Evolutionary conservation across 306 rosid species (phyloP).

Genomic region (Castanea mollissima): DNA sequence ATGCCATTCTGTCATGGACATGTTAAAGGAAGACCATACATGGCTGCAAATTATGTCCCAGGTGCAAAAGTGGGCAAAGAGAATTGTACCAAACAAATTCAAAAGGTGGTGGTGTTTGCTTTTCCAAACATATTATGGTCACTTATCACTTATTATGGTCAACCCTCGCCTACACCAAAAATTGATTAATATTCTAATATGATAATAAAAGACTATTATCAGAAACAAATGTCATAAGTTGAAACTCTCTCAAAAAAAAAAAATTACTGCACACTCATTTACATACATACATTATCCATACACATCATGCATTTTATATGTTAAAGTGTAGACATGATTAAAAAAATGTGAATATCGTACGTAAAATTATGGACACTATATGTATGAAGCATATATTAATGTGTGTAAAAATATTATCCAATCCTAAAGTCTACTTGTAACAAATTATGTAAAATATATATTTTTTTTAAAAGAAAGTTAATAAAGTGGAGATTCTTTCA

Average conservation of each 20-base stretch:
- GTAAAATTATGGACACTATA: neutral
- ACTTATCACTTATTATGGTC: neutral
- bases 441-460: neutral
- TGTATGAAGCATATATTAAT: neutral
- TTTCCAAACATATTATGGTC: neutral
- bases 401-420: neutral
- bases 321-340: no score
- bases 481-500: constrained; percentile 16
- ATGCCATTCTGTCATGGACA: neutral
- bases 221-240: no score
- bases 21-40: neutral
- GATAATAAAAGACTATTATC: no score
- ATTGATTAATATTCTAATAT: no score
- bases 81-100: neutral
- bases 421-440: neutral
- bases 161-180: no score
- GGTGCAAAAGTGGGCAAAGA: neutral
- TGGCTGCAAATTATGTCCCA: neutral
- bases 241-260: no score
- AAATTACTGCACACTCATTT: no score
- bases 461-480: neutral
- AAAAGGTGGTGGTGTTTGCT: neutral
- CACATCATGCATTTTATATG: no score
- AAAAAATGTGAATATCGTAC: no score
- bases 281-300: no score